Conservation (phyloP, 495 filamentous ascomycete species). For the Neurospora sp. region DNA sequence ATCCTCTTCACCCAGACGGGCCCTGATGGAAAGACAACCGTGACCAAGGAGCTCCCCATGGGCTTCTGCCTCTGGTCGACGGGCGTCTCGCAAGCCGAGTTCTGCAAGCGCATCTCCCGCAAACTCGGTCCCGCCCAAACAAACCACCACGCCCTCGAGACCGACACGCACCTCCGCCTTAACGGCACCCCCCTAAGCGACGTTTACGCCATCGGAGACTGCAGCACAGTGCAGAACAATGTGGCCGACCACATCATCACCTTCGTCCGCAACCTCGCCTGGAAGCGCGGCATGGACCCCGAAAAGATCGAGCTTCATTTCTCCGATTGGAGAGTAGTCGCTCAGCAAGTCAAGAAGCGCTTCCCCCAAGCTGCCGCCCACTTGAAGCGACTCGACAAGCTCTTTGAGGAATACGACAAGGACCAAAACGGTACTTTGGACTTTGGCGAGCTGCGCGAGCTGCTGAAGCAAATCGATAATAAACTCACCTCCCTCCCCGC, state of each 20-base stretch:
- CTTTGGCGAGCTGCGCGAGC: conserved; percentile 80
- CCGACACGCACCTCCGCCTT: conserved; percentile 85
- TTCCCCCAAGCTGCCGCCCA: conserved; percentile 93
- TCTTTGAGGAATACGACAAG: conserved; percentile 86
- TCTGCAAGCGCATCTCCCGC: conserved; percentile 61
- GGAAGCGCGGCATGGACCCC: conserved; percentile 83
- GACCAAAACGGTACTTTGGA: conserved; percentile 89
- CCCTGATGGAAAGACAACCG: conserved; percentile 51
- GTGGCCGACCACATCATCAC: conserved; percentile 74
- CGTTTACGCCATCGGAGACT: conserved; percentile 95
- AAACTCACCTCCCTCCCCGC: conserved; percentile 81
- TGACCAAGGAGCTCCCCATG: conserved; percentile 89
- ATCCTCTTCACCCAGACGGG: conserved; percentile 80
- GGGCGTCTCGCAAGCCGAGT: conserved; percentile 78
- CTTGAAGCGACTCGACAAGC: conserved; percentile 74
- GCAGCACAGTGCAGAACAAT: conserved; percentile 94
- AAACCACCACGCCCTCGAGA: conserved; percentile 88
- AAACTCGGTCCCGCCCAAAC: conserved; percentile 66
- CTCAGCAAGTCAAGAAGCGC: conserved; percentile 67
- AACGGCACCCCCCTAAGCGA: conserved; percentile 88
- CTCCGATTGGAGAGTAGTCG: conserved; percentile 77
- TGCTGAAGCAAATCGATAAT: conserved; percentile 81
- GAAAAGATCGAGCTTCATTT: conserved; percentile 75
- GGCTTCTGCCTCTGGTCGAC: conserved; percentile 98
- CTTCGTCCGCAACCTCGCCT: conserved; percentile 83